Base-by-base conservation (phyloP, 805 yeast genomes). In the Blastobotrys parvus region DNA sequence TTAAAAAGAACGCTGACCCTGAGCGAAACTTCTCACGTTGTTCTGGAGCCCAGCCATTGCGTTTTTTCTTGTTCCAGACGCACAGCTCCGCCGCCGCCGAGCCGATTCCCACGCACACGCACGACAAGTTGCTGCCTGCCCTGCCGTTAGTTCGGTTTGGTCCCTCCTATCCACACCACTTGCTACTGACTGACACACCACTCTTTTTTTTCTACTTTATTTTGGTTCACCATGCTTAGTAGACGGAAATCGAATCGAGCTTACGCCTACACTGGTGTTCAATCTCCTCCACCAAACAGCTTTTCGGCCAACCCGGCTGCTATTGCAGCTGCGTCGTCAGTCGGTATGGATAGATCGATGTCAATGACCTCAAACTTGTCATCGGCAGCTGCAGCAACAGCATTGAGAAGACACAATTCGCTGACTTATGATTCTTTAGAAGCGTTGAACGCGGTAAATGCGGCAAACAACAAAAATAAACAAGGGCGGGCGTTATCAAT, bases 261-360 rank as follows among this genome's bases (percentile, higher is more conserved):
- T 4, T 38, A 38, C 34, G 52, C 59, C 31, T 59, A 59, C 49
- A 49, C 62, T n/a, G 64, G 64, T 10, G 54, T 58, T 13, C 57
- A 52, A 25, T 49, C 54, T n/a, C 53, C 56, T 15, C 56, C 55
- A 3, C 39, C 43, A 1, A 49, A 47, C 42, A 42, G 48, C 27
- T 53, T 51, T 15, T 43, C 35, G 15, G 49, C 51, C 38, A 55
- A 67, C 45, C 63, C 75, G 2, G 72, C 72, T 39, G 84, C 84
- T 1, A 51, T 78, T 20, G 84, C 82, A 4, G 84, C 84, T 20
- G 83, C 83, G 2, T 61, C 74, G 29, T 47, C 54, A 7, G 62
- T 55, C 19, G 52, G 50, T 19, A 10, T 15, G 15, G 33, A 49
- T 10, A 45, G 54, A 7, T 39, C 44, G 33, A 44, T 46, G 23